Evolutionary conservation across 2,329 filamentous ascomycete genomes (phyloP), one percentile per base, ranked within the genome.

Genomic region (Trichoderma brevicompactum): DNA sequence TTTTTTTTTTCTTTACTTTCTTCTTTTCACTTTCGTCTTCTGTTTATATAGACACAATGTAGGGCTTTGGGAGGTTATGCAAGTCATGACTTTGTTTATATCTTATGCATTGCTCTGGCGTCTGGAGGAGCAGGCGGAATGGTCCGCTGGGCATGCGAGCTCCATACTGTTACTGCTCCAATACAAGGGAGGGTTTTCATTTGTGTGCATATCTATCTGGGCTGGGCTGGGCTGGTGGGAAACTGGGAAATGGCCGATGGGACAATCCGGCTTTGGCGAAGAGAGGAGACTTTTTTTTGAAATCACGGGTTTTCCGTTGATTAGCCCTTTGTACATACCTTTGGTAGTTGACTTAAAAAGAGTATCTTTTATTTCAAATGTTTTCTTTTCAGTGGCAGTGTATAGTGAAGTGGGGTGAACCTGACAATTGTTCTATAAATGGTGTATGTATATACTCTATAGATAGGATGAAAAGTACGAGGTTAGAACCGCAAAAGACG

Each of bases 71-170:
- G 60, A 40, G 58, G 36, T 32, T 61, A 50, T 41, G 48, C 34
- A 49, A 8, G 50, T 64, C 19, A 43, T 32, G 61, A 52, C 15
- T 62, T 5, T 53, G 17, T 48, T 58, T 44, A n/a, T 46, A 43
- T 65, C n/a, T 46, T 19, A 36, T 62, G 64, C 64, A 65, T 65
- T 56, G 64, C 44, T 55, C 50, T 55, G 64, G 64, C 64, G 64
- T 53, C 50, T 43, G 43, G 64, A 49, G 48, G 48, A 59, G 55
- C 40, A 41, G 48, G 48, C 23, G 49, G 55, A 38, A 49, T 17
- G 44, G 34, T 9, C n/a, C 28, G 7, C 17, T 23, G 40, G 19
- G 40, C 19, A 32, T 32, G 19, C 5, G 23, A 43, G n/a, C 23
- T 41, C 41, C 36, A 6, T 44, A 43, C 36, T 3, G 12, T 50